Percentiles rank a stretch among this genome's conserved stretches.
These are phyloP conservation scores for Coemansia sp. DNA, from an alignment of 192 early-diverging fungal species.

Conservation along the genomic window DNA sequence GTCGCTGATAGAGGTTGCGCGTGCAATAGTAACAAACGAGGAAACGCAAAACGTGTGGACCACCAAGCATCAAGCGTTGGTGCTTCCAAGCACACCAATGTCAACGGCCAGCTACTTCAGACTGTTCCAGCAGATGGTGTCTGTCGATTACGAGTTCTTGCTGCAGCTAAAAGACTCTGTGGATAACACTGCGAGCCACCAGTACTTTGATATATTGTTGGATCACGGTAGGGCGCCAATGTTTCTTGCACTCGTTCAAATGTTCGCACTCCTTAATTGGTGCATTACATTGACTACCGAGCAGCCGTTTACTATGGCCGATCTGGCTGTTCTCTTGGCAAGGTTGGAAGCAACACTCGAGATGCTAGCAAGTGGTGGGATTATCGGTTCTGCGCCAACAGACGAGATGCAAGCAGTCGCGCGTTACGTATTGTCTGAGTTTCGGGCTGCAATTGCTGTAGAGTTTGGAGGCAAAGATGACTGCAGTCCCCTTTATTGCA, in stretches of 20 bases:
- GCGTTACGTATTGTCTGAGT: conserved; percentile 3
- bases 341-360: conserved; percentile 18
- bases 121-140: conserved; percentile 26
- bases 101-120: neutral
- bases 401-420: conserved; percentile 20
- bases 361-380: neutral
- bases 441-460: neutral
- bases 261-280: conserved; percentile 4
- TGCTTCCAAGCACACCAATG: neutral
- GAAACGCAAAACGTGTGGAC: conserved; percentile 13
- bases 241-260: conserved; percentile 26
- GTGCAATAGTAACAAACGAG: conserved; percentile 7
- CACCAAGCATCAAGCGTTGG: conserved; percentile 3
- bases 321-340: conserved; percentile 22
- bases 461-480: neutral
- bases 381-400: neutral
- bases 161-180: conserved; percentile 9
- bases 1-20: conserved; percentile 17
- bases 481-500: neutral
- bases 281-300: neutral
- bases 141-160: conserved; percentile 24
- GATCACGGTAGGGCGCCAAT: conserved; percentile 19
- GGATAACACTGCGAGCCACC: neutral
- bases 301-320: conserved; percentile 2
- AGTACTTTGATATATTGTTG: conserved; percentile 18